These are phyloP conservation scores for Lipomyces japonicus DNA, from an alignment of 805 yeast species.

Conservation along the genomic window DNA sequence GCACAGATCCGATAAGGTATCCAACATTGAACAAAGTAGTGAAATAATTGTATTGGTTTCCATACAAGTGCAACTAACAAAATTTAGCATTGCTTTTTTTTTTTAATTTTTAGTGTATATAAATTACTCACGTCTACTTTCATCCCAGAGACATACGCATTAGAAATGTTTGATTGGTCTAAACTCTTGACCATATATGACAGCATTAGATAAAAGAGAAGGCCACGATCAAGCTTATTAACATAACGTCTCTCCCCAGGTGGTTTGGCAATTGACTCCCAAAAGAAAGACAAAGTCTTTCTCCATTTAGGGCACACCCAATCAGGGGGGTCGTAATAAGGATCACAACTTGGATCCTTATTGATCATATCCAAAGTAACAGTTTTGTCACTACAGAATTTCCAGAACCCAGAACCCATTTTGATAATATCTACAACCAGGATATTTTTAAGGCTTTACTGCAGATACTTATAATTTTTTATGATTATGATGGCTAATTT, in stretches of 20 bases:
- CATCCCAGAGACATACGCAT: conserved; percentile 69
- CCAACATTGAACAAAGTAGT: conserved; percentile 46
- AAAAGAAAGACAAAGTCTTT: conserved; percentile 13
- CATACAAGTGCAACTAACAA: conserved; percentile 27
- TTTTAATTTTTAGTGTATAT: conserved; percentile 58
- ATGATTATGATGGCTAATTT: too few relatives aligned
- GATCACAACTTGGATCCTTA: conserved; percentile 22
- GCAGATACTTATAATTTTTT: too few relatives aligned
- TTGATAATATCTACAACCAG: too few relatives aligned
- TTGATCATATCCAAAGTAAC: conserved; percentile 24
- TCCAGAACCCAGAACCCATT: too few relatives aligned
- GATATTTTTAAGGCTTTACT: too few relatives aligned
- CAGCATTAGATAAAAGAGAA: conserved; percentile 37
- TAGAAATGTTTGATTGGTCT: conserved; percentile 56
- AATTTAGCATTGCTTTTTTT: conserved; percentile 51
- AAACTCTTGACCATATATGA: conserved; percentile 50
- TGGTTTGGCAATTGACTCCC: conserved; percentile 28
- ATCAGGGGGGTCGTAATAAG: conserved; percentile 25
- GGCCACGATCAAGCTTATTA: conserved; percentile 37
- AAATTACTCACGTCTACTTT: conserved; percentile 45
- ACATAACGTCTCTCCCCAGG: conserved; percentile 36
- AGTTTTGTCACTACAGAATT: too few relatives aligned
- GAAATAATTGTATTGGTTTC: conserved; percentile 47
- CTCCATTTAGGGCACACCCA: conserved; percentile 20
- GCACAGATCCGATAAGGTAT: conserved; percentile 39